Evolutionary conservation across 179 eudicot species (phyloP).

Genomic region (Silene vulgaris): DNA sequence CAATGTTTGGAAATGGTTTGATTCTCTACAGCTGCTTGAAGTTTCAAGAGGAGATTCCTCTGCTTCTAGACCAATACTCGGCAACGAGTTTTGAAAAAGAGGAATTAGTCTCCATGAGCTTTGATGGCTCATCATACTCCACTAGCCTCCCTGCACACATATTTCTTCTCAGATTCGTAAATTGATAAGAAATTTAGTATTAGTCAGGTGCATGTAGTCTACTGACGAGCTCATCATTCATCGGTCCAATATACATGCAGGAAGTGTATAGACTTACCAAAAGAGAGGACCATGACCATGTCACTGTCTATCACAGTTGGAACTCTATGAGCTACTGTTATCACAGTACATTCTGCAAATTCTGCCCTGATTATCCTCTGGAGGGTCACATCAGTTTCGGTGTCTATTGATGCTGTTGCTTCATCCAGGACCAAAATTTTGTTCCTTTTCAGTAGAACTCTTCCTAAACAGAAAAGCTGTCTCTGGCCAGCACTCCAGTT

Average conservation of each 20-base stretch:
- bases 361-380: slow-evolving; percentile 55
- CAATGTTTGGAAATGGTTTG: too few species aligned
- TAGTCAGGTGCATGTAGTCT: too few species aligned
- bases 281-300: slow-evolving; percentile 69
- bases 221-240: too few species aligned
- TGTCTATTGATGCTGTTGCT: slow-evolving; percentile 71
- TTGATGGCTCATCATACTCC: slow-evolving; percentile 13
- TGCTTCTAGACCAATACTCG: slow-evolving; percentile 7
- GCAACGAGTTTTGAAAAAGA: background rate
- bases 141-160: slow-evolving; percentile 27
- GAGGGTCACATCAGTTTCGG: slow-evolving; percentile 48
- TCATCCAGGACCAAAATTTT: slow-evolving; percentile 60
- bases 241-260: too few species aligned
- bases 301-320: slow-evolving; percentile 68
- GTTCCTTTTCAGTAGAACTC: slow-evolving; percentile 55
- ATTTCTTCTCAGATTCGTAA: background rate
- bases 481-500: slow-evolving; percentile 69
- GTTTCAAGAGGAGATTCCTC: background rate
- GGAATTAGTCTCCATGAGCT: slow-evolving; percentile 8
- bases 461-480: slow-evolving; percentile 60
- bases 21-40: slow-evolving; percentile 8
- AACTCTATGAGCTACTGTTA: slow-evolving; percentile 68
- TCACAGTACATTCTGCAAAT: slow-evolving; percentile 48
- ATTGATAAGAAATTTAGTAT: slow-evolving; percentile 7
- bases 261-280: slow-evolving; percentile 18